Evolutionary conservation across 371 early-diverging fungal species (phyloP), one percentile per base, ranked within the genome.

Genomic region (Rhizopus arrhizus): DNA sequence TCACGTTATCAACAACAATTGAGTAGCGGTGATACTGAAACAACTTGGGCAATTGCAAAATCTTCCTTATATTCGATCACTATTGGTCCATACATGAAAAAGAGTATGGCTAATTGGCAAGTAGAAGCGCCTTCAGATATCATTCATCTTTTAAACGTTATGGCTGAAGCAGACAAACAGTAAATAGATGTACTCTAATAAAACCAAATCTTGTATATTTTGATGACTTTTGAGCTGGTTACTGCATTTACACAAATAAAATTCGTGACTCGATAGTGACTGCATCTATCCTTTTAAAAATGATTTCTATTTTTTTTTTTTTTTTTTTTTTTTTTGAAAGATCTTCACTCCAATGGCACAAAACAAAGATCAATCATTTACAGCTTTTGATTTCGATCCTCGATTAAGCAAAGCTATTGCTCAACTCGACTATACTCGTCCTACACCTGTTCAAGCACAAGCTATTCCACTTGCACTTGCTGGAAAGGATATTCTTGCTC

Each of bases 401-500:
- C 87, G 96, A 15, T 83, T 97, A 54, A 79, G 92, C 35, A 86
- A 94, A 46, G 95, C 96, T 16, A 69, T 96, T 29, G 91, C 91
- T 13, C 87, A 89, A 67, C 81, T 92, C 34, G 85, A 89, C 48
- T 91, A 86, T 61, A 78, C 73, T 10, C 80, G 85, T 16, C 98
- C 99, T 15, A 99, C 99, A 22, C 89, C 92, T 6, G 91, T 99
- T 16, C 99, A 99, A 77, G 82, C 90, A 7, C 88, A 89, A 48
- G 92, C 93, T 9, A 96, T 99, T 56, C 98, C 99, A 15, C 77
- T 95, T n/a, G 94, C 96, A 16, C 77, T 99, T 8, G 76, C 91
- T n/a, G 97, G 97, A 28, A 95, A 95, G 69, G 99, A 98, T 71
- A 87, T 99, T 50, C 85, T 99, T 53, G 98, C 95, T n/a, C 85